phyloP scores from a whole-genome alignment of 2,329 filamentous ascomycete species.

The Pseudopithomyces maydicus region DNA sequence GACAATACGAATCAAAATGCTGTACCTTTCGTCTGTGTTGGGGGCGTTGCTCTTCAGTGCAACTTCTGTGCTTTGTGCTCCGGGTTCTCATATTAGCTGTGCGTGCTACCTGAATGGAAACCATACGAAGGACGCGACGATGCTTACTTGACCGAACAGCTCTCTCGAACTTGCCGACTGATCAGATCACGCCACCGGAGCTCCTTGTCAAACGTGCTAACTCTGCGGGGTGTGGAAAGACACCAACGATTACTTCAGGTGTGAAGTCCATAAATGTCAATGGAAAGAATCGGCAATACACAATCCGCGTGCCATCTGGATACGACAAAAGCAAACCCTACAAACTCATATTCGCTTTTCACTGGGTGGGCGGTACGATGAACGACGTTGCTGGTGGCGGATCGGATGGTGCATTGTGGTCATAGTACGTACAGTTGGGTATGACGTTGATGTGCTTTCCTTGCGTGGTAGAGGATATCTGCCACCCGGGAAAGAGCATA shows the following conservation, averaged over 20 bases:
- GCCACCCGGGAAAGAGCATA: no score
- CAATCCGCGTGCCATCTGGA: conserved; percentile 36
- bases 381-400: conserved; percentile 34
- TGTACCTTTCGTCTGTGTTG: neutral
- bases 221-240: conserved; percentile 21
- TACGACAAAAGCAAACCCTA: conserved; percentile 47
- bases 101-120: neutral
- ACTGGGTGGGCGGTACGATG: conserved; percentile 48
- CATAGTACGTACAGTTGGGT: conserved; percentile 19
- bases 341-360: conserved; percentile 49
- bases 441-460: no score
- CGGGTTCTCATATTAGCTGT: neutral
- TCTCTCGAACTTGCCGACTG: neutral
- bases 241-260: conserved; percentile 15
- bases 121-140: neutral
- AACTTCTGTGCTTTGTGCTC: neutral
- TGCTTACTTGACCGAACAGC: neutral
- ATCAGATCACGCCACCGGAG: neutral
- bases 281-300: conserved; percentile 20
- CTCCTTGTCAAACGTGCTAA: neutral
- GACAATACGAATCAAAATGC: neutral
- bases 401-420: neutral
- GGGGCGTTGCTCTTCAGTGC: neutral
- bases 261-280: conserved; percentile 26
- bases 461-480: no score